A percentile compares a stretch with the other conserved stretches of the same genome.
phyloP scores from a whole-genome alignment of 2,329 filamentous ascomycete species.

The Sporothrix brunneoviolacea region DNA sequence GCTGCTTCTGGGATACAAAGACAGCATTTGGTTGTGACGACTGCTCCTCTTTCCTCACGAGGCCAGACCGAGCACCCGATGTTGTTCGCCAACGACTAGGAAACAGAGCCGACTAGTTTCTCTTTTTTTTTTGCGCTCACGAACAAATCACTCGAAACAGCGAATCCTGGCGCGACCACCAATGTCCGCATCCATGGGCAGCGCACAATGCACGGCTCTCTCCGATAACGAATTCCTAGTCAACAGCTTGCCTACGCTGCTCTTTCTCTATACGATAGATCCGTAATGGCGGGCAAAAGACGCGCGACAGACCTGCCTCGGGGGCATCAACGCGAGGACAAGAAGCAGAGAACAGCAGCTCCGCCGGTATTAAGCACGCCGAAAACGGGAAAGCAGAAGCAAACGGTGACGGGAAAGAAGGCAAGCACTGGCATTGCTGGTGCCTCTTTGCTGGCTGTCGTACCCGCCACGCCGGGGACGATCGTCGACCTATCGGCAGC shows the following conservation, averaged over 20 bases:
- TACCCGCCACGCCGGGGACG: slow-evolving; percentile 12
- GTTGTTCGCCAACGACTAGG: not conserved
- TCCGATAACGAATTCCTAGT: too few species aligned
- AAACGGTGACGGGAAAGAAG: not conserved
- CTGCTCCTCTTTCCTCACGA: not conserved
- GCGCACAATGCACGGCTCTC: too few species aligned
- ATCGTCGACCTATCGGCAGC: not conserved
- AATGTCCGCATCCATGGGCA: too few species aligned
- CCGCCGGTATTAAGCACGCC: not conserved
- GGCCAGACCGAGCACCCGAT: not conserved
- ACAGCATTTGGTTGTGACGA: too few species aligned
- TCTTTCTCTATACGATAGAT: too few species aligned
- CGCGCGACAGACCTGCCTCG: not conserved
- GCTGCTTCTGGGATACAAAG: too few species aligned
- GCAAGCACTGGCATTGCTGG: not conserved
- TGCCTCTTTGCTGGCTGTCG: not conserved
- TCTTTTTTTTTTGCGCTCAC: too few species aligned
- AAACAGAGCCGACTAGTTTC: not conserved
- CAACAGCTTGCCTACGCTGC: too few species aligned
- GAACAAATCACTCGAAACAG: too few species aligned
- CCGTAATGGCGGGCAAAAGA: too few species aligned
- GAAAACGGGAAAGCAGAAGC: not conserved
- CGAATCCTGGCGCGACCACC: too few species aligned
- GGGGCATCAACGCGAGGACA: not conserved
- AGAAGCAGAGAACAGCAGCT: slow-evolving; percentile 10